Conservation (phyloP, 192 early-diverging fungal genomes). For the Backusella psychrophila region DNA sequence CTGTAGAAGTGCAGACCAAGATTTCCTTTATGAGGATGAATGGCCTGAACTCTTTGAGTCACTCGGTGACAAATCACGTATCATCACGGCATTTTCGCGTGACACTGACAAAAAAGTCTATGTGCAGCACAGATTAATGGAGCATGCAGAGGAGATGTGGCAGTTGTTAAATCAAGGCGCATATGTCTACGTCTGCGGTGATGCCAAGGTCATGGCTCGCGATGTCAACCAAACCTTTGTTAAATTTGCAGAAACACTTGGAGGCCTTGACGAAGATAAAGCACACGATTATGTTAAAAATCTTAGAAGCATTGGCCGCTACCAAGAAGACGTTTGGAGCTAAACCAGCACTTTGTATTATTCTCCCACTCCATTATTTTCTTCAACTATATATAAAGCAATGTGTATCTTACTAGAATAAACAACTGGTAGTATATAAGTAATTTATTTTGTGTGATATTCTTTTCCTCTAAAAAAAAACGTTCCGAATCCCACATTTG, state of each 20-base stretch:
- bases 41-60: constrained; percentile 63
- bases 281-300: constrained; percentile 84
- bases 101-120: constrained; percentile 82
- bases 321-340: constrained; percentile 94
- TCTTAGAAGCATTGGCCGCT: constrained; percentile 74
- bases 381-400: neutral
- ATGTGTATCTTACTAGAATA: neutral
- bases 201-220: constrained; percentile 95
- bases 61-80: constrained; percentile 49
- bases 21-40: constrained; percentile 90
- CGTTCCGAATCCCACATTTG: neutral
- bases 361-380: neutral
- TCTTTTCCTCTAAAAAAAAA: neutral
- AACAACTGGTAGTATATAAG: neutral
- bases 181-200: constrained; percentile 91
- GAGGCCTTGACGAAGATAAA: constrained; percentile 61
- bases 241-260: constrained; percentile 64
- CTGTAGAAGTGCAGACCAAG: constrained; percentile 78
- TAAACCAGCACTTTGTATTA: neutral
- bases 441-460: neutral
- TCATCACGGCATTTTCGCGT: constrained; percentile 90
- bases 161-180: constrained; percentile 70
- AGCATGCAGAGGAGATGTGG: constrained; percentile 79
- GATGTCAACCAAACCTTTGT: constrained; percentile 76
- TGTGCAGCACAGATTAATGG: constrained; percentile 86